Evolutionary conservation across 208 protist species (phyloP).

Genomic region (Leishmania arabica): DNA sequence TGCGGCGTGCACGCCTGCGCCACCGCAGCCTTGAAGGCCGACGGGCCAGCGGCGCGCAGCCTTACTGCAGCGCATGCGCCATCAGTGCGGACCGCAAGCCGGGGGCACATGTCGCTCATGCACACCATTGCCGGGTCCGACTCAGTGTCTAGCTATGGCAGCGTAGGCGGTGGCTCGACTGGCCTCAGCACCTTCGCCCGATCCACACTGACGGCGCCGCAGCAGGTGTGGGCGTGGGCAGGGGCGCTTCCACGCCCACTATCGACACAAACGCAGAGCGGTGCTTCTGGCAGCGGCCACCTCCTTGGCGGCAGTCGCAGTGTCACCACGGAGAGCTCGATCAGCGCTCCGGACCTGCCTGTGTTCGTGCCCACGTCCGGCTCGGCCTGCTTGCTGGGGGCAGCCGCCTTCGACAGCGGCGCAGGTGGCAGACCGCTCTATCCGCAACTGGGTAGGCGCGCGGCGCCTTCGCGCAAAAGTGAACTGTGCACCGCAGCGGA

Average conservation of each 20-base stretch:
- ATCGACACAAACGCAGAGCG: not conserved
- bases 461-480: not conserved
- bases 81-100: not conserved
- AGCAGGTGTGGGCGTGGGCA: not conserved
- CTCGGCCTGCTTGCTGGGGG: not conserved
- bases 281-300: not conserved
- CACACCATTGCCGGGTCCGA: not conserved
- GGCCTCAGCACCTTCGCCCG: not conserved
- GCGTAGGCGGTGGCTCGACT: not conserved
- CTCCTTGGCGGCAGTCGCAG: not conserved
- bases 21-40: not conserved
- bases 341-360: slow-evolving; percentile 5
- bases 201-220: not conserved
- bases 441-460: not conserved
- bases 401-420: not conserved
- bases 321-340: not conserved
- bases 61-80: not conserved
- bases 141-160: not conserved
- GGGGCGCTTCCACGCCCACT: not conserved
- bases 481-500: not conserved
- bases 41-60: not conserved
- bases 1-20: not conserved
- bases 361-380: not conserved
- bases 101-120: not conserved
- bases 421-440: not conserved